A percentile compares a stretch with the other conserved stretches of the same genome.
These are phyloP conservation scores for Leccinum sublutescens DNA, from an alignment of 768 basidiomycete genomes.

Conservation along the genomic window DNA sequence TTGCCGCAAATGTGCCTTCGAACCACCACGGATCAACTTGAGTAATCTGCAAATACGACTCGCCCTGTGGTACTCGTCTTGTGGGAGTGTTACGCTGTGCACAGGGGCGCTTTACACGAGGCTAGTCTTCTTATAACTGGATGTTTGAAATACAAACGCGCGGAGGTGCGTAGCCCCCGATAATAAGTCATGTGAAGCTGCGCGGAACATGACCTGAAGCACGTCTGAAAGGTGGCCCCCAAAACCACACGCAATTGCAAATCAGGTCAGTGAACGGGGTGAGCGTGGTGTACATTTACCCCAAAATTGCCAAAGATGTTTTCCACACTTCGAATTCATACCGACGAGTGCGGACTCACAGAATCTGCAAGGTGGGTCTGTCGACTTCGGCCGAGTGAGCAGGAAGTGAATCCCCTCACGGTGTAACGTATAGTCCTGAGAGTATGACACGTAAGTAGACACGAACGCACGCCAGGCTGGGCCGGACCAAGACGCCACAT, in stretches of 20 bases:
- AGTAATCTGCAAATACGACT: not conserved
- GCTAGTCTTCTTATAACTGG: not conserved
- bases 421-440: constrained; percentile 5
- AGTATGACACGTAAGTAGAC: constrained; percentile 13
- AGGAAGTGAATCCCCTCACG: constrained; percentile 17
- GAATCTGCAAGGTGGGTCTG: constrained; percentile 20
- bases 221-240: not conserved
- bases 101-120: not conserved
- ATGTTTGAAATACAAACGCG: not conserved
- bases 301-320: not conserved
- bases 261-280: not conserved
- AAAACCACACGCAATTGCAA: not conserved
- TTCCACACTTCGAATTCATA: not conserved
- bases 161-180: not conserved
- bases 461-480: too few relatives aligned
- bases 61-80: not conserved
- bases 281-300: not conserved
- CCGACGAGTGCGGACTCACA: constrained; percentile 5
- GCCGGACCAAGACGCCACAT: constrained; percentile 20
- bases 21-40: not conserved
- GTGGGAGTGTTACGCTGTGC: not conserved
- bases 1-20: not conserved
- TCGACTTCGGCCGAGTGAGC: constrained; percentile 16
- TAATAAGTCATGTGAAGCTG: not conserved
- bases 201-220: not conserved